A percentile compares a stretch with the other conserved stretches of the same genome.
Evolutionary conservation across 495 filamentous ascomycete species (phyloP).

Genomic region (Daldinia loculata): DNA sequence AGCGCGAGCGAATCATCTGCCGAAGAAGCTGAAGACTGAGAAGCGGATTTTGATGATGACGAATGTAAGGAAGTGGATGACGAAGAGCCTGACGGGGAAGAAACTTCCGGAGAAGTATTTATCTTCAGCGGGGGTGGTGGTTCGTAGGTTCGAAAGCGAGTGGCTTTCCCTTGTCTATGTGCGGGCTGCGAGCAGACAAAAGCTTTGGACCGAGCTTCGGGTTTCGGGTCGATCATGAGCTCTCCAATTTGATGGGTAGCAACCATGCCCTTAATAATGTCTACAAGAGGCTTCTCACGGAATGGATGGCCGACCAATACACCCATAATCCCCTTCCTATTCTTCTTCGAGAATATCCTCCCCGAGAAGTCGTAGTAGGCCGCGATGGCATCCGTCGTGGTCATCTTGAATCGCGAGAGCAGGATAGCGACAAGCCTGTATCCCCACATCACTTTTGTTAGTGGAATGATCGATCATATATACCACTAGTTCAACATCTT

Average conservation of each 20-base stretch:
- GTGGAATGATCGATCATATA: conserved; percentile 1
- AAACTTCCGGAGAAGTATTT: not conserved
- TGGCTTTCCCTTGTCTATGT: not conserved
- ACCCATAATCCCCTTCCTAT: not conserved
- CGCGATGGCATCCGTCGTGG: conserved; percentile 9
- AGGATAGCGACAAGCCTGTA: conserved; percentile 9
- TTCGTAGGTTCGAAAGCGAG: conserved; percentile 7
- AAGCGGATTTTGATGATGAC: not conserved
- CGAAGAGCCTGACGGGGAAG: not conserved
- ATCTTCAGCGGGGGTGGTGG: not conserved
- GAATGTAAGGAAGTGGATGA: not conserved
- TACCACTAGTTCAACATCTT: not conserved
- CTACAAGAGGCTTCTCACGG: not conserved
- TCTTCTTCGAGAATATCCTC: conserved; percentile 1
- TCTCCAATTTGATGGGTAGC: not conserved
- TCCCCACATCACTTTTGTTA: not conserved
- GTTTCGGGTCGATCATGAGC: conserved; percentile 7
- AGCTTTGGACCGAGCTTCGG: not conserved
- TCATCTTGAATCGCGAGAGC: conserved; percentile 13
- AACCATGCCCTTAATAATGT: conserved; percentile 3
- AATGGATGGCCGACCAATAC: not conserved
- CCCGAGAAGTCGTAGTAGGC: conserved; percentile 10
- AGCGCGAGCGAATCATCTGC: no score
- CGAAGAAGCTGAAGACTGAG: not conserved
- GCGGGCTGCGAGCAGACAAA: conserved; percentile 8